Evolutionary conservation across 164 flowering plant species (phyloP).

Genomic region (Vitis cinerea): DNA sequence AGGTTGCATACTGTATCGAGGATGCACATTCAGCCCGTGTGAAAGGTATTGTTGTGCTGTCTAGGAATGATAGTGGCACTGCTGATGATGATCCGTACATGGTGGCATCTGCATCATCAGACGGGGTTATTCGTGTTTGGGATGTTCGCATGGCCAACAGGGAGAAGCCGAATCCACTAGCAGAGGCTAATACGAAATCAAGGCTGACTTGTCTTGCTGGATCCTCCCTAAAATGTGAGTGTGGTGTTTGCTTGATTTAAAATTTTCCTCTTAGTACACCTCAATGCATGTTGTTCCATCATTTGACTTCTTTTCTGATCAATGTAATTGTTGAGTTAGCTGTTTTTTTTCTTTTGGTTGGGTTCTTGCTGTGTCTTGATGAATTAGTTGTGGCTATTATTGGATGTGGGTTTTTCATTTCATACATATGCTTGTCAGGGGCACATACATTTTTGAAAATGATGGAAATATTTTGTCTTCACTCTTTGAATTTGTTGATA

Average conservation of each 20-base stretch:
- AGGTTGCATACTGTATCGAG: conserved; percentile 68
- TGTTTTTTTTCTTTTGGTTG: neutral
- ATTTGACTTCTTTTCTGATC: no score
- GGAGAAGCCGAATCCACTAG: conserved; percentile 63
- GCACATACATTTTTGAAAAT: no score
- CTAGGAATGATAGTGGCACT: conserved; percentile 25
- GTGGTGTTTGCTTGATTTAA: conserved; percentile 5
- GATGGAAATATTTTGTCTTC: no score
- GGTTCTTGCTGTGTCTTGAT: neutral
- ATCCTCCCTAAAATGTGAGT: conserved; percentile 76
- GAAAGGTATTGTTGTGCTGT: conserved; percentile 79
- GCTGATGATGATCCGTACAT: conserved; percentile 51
- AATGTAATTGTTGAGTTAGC: no score
- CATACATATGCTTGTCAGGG: no score
- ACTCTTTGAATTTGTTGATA: no score
- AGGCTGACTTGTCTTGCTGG: conserved; percentile 95
- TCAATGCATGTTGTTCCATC: neutral
- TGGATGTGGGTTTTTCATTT: no score
- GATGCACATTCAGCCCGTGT: conserved; percentile 81
- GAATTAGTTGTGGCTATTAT: no score
- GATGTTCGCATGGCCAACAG: conserved; percentile 67
- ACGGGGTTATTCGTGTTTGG: conserved; percentile 92
- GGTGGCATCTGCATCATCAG: conserved; percentile 87
- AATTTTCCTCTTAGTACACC: neutral
- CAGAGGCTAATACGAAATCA: conserved; percentile 79